Base-by-base conservation (phyloP, 805 yeast genomes). In the Danielozyma ontarioensis region DNA sequence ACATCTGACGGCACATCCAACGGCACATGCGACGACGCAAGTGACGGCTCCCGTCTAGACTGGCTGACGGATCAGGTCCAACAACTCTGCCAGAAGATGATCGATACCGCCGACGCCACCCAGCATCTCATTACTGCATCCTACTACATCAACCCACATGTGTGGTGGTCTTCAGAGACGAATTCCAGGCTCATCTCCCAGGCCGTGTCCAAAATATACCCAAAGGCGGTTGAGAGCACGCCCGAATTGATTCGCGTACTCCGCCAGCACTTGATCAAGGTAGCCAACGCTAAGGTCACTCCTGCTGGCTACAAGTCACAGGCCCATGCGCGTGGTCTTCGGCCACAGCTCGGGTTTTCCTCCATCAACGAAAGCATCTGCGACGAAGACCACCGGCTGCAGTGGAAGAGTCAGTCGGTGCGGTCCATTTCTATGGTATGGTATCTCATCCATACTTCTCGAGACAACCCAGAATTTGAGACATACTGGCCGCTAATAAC, bases 351-450 rank as follows among this genome's bases (percentile, higher is more conserved):
- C n/a, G 53, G 53, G 10, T 39, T 42, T 19, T 24, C 35, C 16
- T 17, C 31, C 4, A 28, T 30, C 28, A 17, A 35, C 10, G 22
- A 34, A 11, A 21, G 34, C 31, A 31, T 3, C n/a, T n/a, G n/a
- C n/a, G 55, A 53, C 25, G 62, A 59, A 11, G 51, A 46, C 21
- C 36, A 34, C 8, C 41, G 65, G 13, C 28, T 38, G 13, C 35
- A 30, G n/a, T 61, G 65, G 65, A 57, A 57, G 34, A 16, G 31
- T 3, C 46, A 58, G 1, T 6, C 31, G 18, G 49, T 54, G n/a
- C 49, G 44, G 28, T 33, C 49, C 6, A 29, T 62, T 3, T 50
- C 67, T 4, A 48, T 53, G 46, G 52, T 51, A 5, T 50, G 55
- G 42, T 41, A 53, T 16, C 29, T 57, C 10, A 44, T 57, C 22